Conservation (phyloP, 2,329 filamentous ascomycete genomes). For the Apiospora hydei region DNA sequence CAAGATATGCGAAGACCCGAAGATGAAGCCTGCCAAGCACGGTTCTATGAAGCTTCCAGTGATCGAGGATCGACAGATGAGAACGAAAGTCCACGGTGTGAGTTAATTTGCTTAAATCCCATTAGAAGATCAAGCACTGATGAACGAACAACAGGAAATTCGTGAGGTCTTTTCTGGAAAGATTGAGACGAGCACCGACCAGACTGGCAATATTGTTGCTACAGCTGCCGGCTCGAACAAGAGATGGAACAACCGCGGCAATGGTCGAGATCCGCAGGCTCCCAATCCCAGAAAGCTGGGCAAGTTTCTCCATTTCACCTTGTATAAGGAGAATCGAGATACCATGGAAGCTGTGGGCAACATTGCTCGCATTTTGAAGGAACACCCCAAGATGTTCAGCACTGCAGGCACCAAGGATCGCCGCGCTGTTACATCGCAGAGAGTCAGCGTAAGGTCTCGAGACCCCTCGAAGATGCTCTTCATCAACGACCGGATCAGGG, state of each 20-base stretch:
- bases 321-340: slow-evolving; percentile 97
- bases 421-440: slow-evolving; percentile 84
- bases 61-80: slow-evolving; percentile 38
- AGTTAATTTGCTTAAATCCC: slow-evolving; percentile 25
- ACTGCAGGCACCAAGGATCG: slow-evolving; percentile 90
- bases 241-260: slow-evolving; percentile 40
- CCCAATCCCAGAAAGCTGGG: slow-evolving; percentile 53
- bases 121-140: slow-evolving; percentile 29
- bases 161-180: slow-evolving; percentile 81
- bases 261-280: slow-evolving; percentile 35
- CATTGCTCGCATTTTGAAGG: slow-evolving; percentile 75
- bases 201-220: slow-evolving; percentile 68
- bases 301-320: slow-evolving; percentile 86
- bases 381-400: slow-evolving; percentile 76
- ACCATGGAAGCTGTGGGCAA: slow-evolving; percentile 90
- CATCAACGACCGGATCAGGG: slow-evolving; percentile 68
- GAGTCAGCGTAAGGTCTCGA: slow-evolving; percentile 69
- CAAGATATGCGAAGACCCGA: slow-evolving; percentile 35
- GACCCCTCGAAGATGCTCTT: slow-evolving; percentile 66
- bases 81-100: slow-evolving; percentile 55
- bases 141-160: slow-evolving; percentile 54
- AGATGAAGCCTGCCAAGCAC: slow-evolving; percentile 30
- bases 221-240: slow-evolving; percentile 40
- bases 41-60: slow-evolving; percentile 37
- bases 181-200: slow-evolving; percentile 76